Conservation (phyloP, 306 rosid species). For the Erythrophleum fordii region DNA sequence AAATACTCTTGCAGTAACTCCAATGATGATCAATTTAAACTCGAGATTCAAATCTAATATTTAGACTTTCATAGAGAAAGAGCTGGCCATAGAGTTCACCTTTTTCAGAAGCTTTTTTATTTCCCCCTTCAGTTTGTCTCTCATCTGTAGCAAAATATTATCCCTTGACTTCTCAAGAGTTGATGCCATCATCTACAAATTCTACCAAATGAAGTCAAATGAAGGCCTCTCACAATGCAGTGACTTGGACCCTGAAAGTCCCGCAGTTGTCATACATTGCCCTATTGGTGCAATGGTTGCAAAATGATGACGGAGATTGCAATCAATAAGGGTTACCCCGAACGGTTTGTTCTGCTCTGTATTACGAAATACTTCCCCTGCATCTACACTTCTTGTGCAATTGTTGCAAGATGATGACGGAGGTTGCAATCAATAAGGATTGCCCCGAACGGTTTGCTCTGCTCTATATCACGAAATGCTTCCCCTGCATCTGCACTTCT, state of each 20-base stretch:
- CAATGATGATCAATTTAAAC: conserved; percentile 12
- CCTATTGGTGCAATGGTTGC: conserved; percentile 31
- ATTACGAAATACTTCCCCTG: no score
- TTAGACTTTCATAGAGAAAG: conserved; percentile 40
- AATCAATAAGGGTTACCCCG: conserved; percentile 54
- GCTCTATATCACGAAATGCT: conserved; percentile 64
- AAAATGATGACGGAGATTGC: conserved; percentile 57
- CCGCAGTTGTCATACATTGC: conserved; percentile 30
- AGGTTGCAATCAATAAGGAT: conserved; percentile 61
- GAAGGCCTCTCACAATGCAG: conserved; percentile 51
- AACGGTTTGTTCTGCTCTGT: conserved; percentile 65
- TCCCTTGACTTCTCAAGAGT: conserved; percentile 71
- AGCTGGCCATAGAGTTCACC: conserved; percentile 73
- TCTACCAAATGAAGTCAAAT: conserved; percentile 62
- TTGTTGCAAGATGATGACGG: conserved; percentile 46
- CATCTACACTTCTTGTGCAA: conserved; percentile 22
- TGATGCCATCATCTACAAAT: conserved; percentile 77
- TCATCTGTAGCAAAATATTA: conserved; percentile 64
- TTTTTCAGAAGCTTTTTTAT: conserved; percentile 68
- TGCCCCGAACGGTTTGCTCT: conserved; percentile 61
- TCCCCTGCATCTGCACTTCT: conserved; percentile 61
- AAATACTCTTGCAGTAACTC: no score
- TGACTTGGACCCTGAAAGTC: conserved; percentile 33
- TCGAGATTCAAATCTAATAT: conserved; percentile 8
- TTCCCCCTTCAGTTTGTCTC: conserved; percentile 66